These are phyloP conservation scores for Metahyphopichia silvanorum DNA, from an alignment of 805 yeast genomes.

Conservation along the genomic window DNA sequence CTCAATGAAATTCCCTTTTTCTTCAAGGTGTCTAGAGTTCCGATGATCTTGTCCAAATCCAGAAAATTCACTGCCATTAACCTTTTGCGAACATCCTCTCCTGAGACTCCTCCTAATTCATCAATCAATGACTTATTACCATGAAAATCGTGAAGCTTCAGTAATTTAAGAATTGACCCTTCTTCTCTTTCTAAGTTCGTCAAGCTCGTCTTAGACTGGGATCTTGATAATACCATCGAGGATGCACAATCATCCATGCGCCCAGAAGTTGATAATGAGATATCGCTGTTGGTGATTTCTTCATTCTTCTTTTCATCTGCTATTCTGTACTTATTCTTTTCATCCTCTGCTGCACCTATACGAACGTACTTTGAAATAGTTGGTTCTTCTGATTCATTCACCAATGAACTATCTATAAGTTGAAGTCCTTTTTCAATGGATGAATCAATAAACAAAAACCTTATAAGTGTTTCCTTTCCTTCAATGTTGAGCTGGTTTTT, in stretches of 20 bases:
- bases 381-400: slow-evolving; percentile 9
- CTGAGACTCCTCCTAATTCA: slow-evolving; percentile 19
- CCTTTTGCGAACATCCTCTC: slow-evolving; percentile 37
- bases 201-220: slow-evolving; percentile 29
- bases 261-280: not conserved
- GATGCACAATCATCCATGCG: slow-evolving; percentile 5
- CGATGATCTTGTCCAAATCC: slow-evolving; percentile 33
- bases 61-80: slow-evolving; percentile 26
- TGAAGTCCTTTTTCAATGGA: slow-evolving; percentile 58
- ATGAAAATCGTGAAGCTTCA: slow-evolving; percentile 23
- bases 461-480: slow-evolving; percentile 72
- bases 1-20: slow-evolving; percentile 30
- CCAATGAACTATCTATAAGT: slow-evolving; percentile 35
- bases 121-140: slow-evolving; percentile 5
- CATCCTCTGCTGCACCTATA: slow-evolving; percentile 19
- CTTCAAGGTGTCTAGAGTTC: slow-evolving; percentile 27
- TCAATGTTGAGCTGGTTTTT: slow-evolving; percentile 54
- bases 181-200: slow-evolving; percentile 36
- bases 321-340: slow-evolving; percentile 10
- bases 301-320: slow-evolving; percentile 1
- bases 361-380: slow-evolving; percentile 5
- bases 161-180: slow-evolving; percentile 38
- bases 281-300: not conserved
- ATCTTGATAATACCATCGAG: slow-evolving; percentile 16
- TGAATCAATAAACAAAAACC: slow-evolving; percentile 67